Base-by-base conservation (phyloP, 1,284 basidiomycete genomes). In the Naganishia albida region DNA sequence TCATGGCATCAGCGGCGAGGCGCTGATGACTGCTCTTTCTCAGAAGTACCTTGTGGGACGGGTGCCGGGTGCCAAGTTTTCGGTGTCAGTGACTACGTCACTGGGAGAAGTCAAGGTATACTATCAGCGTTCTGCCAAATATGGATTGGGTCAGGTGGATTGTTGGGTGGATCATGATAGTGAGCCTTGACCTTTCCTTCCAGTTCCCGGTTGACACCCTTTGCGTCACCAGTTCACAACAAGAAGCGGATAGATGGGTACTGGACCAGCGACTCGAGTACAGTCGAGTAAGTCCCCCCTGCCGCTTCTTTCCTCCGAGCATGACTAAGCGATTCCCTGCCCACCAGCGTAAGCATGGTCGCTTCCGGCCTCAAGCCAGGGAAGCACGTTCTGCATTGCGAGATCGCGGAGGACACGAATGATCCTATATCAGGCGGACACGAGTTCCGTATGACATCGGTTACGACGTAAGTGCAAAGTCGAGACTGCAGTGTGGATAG, bases 131-230 rank as follows among this genome's bases (percentile, higher is more conserved):
- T 75, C 71, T 26, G 63, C 63, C 7, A 63, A 69, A 25, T 79
- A 74, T 50, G 69, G 71, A 16, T 67, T 77, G 8, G 77, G 76
- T 6, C 71, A 68, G 15, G 67, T 71, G 28, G 59, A 56, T 20
- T 78, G 77, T 68, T 77, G 74, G 75, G 70, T 78, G 12, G 75
- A 77, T 55, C 70, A 72, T 23, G 70, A 72, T 10, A 51, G 18
- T n/a, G 56, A 65, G n/a, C 49, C 63, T 49, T 18, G 54, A 64
- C 39, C 63, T 64, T 30, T 26, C 2, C 16, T 4, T 1, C 25
- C 18, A 12, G 7, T 30, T 44, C 38, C 15, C n/a, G n/a, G n/a
- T 34, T 34, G 34, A 28, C 18, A 10, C n/a, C 34, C 28, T 40
- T 20, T 50, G n/a, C 23, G 8, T 18, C 52, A 30, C 13, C 18